Evolutionary conservation across 495 filamentous ascomycete species (phyloP).

Genomic region (Hyaloscypha finlandica): DNA sequence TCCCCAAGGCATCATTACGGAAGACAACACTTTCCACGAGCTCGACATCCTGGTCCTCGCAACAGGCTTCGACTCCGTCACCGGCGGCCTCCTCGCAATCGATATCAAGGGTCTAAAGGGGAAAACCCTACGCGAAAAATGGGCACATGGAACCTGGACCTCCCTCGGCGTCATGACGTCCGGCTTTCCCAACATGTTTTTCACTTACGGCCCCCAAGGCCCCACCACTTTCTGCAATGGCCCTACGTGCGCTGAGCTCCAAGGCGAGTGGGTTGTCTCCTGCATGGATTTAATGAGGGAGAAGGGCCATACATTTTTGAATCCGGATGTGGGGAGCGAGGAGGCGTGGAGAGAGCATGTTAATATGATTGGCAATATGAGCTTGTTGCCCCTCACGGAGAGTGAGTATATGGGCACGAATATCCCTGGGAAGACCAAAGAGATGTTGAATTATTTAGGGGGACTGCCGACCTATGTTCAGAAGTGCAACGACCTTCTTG

Average conservation of each 20-base stretch:
- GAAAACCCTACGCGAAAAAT: constrained; percentile 46
- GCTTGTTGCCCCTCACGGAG: constrained; percentile 36
- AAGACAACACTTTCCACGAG: constrained; percentile 45
- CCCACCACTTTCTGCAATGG: constrained; percentile 54
- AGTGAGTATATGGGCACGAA: constrained; percentile 48
- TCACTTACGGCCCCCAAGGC: constrained; percentile 51
- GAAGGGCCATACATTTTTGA: too few species aligned
- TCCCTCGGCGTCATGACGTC: constrained; percentile 50
- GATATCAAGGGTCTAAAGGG: constrained; percentile 48
- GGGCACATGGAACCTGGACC: constrained; percentile 46
- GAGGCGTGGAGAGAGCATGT: constrained; percentile 3
- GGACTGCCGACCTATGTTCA: not conserved
- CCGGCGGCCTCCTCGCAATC: constrained; percentile 52
- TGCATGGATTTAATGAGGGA: too few species aligned
- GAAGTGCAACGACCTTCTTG: too few species aligned
- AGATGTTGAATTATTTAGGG: constrained; percentile 31
- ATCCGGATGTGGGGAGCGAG: not conserved
- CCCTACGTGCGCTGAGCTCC: constrained; percentile 48
- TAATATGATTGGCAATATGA: constrained; percentile 19
- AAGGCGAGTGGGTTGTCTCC: constrained; percentile 26
- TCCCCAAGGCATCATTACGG: constrained; percentile 43
- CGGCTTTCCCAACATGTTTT: constrained; percentile 58
- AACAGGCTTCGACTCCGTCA: constrained; percentile 58
- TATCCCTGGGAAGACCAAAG: constrained; percentile 46
- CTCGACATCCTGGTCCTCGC: constrained; percentile 56